Percentiles rank a stretch among this genome's conserved stretches.
Conservation (phyloP, 2,329 filamentous ascomycete species). For the Chrysoporthe deuterocubensis region DNA sequence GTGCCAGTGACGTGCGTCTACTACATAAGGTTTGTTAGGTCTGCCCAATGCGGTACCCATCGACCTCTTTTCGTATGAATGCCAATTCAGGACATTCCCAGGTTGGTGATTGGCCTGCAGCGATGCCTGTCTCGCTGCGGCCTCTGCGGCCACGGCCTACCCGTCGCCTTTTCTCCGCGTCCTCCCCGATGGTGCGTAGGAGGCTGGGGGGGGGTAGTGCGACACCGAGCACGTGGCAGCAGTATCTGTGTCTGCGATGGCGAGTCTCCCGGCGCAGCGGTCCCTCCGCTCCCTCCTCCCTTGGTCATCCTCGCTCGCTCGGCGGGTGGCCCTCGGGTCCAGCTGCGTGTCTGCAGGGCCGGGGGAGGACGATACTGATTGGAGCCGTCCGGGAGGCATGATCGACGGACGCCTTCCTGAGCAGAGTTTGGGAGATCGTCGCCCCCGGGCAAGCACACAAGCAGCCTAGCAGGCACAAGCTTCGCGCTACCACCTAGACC, state of each 20-base stretch:
- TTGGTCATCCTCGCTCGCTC: too few species aligned
- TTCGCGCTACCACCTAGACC: not conserved
- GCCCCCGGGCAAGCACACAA: not conserved
- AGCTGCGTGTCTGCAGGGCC: too few species aligned
- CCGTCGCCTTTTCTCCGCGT: conserved; percentile 14
- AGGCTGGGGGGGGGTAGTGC: too few species aligned
- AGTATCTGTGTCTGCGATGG: too few species aligned
- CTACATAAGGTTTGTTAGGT: conserved; percentile 1
- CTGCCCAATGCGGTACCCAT: not conserved
- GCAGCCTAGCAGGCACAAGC: not conserved
- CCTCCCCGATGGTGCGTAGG: not conserved
- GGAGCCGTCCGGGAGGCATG: not conserved
- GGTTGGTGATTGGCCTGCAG: not conserved
- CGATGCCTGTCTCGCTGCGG: conserved; percentile 10
- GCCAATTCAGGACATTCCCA: not conserved
- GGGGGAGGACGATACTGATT: not conserved
- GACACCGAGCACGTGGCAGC: too few species aligned
- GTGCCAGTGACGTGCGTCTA: conserved; percentile 4
- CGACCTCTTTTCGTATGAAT: not conserved
- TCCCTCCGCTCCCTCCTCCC: too few species aligned
- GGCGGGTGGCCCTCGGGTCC: too few species aligned
- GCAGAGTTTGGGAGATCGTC: conserved; percentile 18
- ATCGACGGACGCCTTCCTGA: conserved; percentile 10
- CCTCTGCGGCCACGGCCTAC: conserved; percentile 5
- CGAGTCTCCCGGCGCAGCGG: too few species aligned